phyloP scores from a whole-genome alignment of 441 rosid species.

The Gossypium schwendimanii region DNA sequence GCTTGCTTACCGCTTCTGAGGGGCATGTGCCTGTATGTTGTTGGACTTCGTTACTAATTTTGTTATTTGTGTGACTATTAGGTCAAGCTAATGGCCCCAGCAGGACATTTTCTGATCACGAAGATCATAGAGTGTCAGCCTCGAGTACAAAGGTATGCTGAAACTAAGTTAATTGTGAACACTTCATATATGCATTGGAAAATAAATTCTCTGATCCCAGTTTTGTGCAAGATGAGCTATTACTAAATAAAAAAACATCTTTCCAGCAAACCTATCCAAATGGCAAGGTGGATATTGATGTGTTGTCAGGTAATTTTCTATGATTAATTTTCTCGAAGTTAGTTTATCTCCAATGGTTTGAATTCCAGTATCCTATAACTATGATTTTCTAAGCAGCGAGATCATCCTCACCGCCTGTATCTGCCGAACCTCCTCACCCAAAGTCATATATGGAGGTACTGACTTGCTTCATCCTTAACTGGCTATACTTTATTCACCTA shows the following conservation, averaged over 20 bases:
- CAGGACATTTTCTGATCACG: slow-evolving; percentile 39
- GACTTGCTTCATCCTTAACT: background rate
- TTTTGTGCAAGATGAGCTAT: slow-evolving; percentile 9
- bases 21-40: background rate
- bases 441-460: slow-evolving; percentile 88
- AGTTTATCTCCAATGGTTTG: slow-evolving; percentile 6
- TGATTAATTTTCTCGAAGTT: slow-evolving; percentile 2
- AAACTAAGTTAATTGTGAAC: slow-evolving; percentile 6
- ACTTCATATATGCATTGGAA: slow-evolving; percentile 11
- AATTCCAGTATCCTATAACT: slow-evolving; percentile 11
- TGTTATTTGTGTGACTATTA: slow-evolving; percentile 26
- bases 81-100: slow-evolving; percentile 40
- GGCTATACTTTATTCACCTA: background rate
- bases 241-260: slow-evolving; percentile 13
- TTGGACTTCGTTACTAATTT: background rate
- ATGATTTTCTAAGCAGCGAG: slow-evolving; percentile 40
- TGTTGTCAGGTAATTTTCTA: slow-evolving; percentile 46
- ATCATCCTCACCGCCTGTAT: slow-evolving; percentile 55
- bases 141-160: slow-evolving; percentile 50
- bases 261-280: slow-evolving; percentile 52
- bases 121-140: slow-evolving; percentile 29
- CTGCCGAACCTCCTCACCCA: slow-evolving; percentile 69
- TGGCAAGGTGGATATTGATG: slow-evolving; percentile 48
- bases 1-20: background rate
- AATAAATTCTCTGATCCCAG: background rate